Evolutionary conservation across 805 yeast species (phyloP).

Genomic region (Pichia scutulata): DNA sequence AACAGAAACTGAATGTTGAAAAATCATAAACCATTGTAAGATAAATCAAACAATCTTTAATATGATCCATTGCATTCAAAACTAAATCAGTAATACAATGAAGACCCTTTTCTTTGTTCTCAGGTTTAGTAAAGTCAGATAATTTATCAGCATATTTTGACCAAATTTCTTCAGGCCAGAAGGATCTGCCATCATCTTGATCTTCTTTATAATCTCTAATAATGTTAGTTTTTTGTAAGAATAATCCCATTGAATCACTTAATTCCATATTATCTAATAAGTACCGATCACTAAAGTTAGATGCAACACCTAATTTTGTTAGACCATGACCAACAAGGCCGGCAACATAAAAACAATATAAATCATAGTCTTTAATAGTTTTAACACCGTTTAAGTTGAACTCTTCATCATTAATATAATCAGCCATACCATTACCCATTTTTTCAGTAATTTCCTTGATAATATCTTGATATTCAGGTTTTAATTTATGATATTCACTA

Average conservation of each 20-base stretch:
- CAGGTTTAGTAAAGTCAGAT: slow-evolving; percentile 48
- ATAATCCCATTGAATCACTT: slow-evolving; percentile 86
- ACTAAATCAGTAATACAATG: slow-evolving; percentile 77
- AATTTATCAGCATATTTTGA: slow-evolving; percentile 61
- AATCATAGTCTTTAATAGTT: slow-evolving; percentile 75
- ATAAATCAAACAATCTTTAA: slow-evolving; percentile 66
- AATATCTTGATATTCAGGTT: slow-evolving; percentile 69
- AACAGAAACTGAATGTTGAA: slow-evolving; percentile 82
- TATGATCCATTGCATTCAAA: slow-evolving; percentile 70
- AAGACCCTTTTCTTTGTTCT: slow-evolving; percentile 47
- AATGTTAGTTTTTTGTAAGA: slow-evolving; percentile 91
- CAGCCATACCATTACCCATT: slow-evolving; percentile 99
- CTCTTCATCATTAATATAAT: slow-evolving; percentile 69
- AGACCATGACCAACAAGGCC: slow-evolving; percentile 97
- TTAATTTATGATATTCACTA: slow-evolving; percentile 62
- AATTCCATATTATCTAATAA: slow-evolving; percentile 48
- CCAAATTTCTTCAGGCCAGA: slow-evolving; percentile 97
- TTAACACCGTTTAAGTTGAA: slow-evolving; percentile 73
- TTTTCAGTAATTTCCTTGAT: slow-evolving; percentile 67
- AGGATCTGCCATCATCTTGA: slow-evolving; percentile 81
- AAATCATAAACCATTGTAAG: slow-evolving; percentile 72
- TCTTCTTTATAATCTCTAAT: slow-evolving; percentile 94
- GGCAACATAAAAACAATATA: slow-evolving; percentile 95
- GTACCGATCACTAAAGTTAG: slow-evolving; percentile 55
- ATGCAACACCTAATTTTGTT: slow-evolving; percentile 72